These are phyloP conservation scores for Monilinia fructigena DNA, from an alignment of 2,329 filamentous ascomycete species.

Conservation along the genomic window DNA sequence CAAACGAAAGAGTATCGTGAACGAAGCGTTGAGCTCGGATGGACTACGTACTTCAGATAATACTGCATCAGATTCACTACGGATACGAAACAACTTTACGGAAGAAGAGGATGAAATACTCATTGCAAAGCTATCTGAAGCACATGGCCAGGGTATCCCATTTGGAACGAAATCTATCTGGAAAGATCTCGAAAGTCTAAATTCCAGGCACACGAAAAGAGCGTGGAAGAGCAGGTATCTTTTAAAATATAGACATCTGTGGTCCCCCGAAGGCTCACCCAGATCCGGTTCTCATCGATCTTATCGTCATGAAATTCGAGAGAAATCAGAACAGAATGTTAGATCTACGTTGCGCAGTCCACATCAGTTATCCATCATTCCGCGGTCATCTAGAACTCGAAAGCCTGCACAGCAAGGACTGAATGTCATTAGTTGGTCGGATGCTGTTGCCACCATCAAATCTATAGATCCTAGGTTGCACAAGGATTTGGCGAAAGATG, in stretches of 20 bases:
- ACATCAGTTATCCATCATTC: not conserved
- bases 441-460: conserved; percentile 36
- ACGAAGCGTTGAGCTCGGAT: conserved; percentile 16
- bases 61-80: not conserved
- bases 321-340: not conserved
- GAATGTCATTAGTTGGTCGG: conserved; percentile 37
- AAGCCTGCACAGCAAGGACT: conserved; percentile 35
- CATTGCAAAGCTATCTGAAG: conserved; percentile 32
- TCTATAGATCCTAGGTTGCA: conserved; percentile 35
- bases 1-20: not conserved
- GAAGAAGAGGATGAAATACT: conserved; percentile 35
- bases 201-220: conserved; percentile 29
- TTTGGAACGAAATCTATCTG: conserved; percentile 27
- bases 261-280: conserved; percentile 5
- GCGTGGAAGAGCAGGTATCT: conserved; percentile 18
- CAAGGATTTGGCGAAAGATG: conserved; percentile 35
- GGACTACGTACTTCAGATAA: conserved; percentile 14
- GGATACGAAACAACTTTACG: conserved; percentile 28
- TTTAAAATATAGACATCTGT: conserved; percentile 13
- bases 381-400: conserved; percentile 29
- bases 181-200: conserved; percentile 29
- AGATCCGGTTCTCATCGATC: not conserved
- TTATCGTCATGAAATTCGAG: not conserved
- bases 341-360: not conserved
- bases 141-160: conserved; percentile 25